Percentiles rank a stretch among this genome's conserved stretches.
Conservation (phyloP, 1,284 basidiomycete species). For the Microbotryum violaceum region DNA sequence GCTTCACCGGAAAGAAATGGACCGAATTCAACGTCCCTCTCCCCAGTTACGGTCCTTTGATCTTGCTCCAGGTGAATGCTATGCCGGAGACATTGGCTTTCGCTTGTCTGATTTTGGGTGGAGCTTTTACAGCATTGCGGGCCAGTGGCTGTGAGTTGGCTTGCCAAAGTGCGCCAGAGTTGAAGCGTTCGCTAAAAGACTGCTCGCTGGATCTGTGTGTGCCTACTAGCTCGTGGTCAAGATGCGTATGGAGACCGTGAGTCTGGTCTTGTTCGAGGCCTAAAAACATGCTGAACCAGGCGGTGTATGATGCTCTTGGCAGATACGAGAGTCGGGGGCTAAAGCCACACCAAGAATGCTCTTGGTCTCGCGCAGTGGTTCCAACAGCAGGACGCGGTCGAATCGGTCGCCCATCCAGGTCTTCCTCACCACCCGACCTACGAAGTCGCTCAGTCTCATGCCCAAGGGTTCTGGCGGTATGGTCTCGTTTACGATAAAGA, state of each 20-base stretch:
- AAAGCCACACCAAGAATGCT: slow-evolving; percentile 68
- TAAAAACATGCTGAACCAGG: slow-evolving; percentile 62
- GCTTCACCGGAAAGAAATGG: slow-evolving; percentile 7
- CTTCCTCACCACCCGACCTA: slow-evolving; percentile 60
- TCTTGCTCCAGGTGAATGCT: background rate
- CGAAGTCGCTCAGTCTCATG: slow-evolving; percentile 49
- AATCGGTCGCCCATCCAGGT: slow-evolving; percentile 57
- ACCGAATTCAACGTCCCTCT: slow-evolving; percentile 5
- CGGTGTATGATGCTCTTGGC: slow-evolving; percentile 44
- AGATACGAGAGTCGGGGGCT: background rate
- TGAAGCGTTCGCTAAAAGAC: no score
- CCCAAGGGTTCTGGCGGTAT: slow-evolving; percentile 62
- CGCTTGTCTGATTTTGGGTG: no score
- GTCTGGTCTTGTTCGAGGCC: slow-evolving; percentile 30
- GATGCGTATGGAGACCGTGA: slow-evolving; percentile 1
- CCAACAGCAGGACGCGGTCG: slow-evolving; percentile 58
- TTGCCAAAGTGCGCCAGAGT: no score
- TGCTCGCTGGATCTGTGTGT: no score
- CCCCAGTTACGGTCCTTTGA: slow-evolving; percentile 1
- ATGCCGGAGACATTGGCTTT: no score
- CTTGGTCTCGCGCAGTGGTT: slow-evolving; percentile 67
- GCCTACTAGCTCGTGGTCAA: background rate
- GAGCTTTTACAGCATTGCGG: no score
- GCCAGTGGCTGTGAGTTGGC: no score
- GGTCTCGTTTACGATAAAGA: slow-evolving; percentile 71